Base-by-base conservation (phyloP, 1,139 yeast genomes). In the Debaryomyces coudertii region DNA sequence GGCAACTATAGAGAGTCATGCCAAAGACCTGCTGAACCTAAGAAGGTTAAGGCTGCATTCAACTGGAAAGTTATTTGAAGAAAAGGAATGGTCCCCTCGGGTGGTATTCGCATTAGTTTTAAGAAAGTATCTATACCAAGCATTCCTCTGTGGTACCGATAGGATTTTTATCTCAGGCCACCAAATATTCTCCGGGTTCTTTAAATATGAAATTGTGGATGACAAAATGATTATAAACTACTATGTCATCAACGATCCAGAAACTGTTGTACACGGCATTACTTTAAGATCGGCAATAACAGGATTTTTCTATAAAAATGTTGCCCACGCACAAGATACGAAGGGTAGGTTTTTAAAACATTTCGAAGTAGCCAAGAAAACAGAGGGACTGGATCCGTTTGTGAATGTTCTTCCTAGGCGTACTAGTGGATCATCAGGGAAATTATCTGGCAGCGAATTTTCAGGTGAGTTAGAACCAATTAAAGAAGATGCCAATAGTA, bases 181-280 rank as follows among this genome's bases (percentile, higher is more conserved):
- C 28, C 24, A 23, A 36, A 36, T 5, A 23, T 18, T 12, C 4
- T 29, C 34, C 14, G 34, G 43, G 18, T 40, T 40, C 20, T 40
- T 29, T 14, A 20, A 40, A 22, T 40, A 40, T 16, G 43, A 40
- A 2, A 23, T 23, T 18, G 18, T 40, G 20, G 23, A 25, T 40
- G 43, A 31, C 1, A 22, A 40, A 33, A 40, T 40, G 43, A 15
- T 7, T 24, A 40, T 40, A 40, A 20, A 37, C 16, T 37, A 37
- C 41, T 31, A 40, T 20, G 18, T 40, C 28, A 31, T 40, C 11
- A 31, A 58, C 25, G 5, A 58, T 45, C 57, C 53, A 12, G 57
- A 40, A 16, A 57, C 35, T 1, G 59, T 56, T 9, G 62, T 58
- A 23, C 51, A 46, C 18, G 44, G 44, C 4, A 42, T 42, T 15